A percentile compares a stretch with the other conserved stretches of the same genome.
These are phyloP conservation scores for Leishmania gerbilli DNA, from an alignment of 208 protist species.

Conservation along the genomic window DNA sequence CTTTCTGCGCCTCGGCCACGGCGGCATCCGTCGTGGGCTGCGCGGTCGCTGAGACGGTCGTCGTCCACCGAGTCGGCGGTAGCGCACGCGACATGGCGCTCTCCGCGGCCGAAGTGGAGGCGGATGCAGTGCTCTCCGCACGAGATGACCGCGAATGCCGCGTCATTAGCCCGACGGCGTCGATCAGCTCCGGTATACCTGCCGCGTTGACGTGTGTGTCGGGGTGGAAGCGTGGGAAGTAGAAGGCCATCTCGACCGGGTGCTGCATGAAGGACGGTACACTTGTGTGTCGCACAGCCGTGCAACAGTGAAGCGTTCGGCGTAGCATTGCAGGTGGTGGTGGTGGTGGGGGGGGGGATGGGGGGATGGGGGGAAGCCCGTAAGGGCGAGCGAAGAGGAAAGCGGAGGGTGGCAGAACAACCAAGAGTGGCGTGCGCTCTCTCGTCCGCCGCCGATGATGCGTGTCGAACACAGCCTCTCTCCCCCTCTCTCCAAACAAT, in stretches of 20 bases:
- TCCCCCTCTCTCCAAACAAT: no score
- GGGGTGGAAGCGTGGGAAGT: slow-evolving; percentile 83
- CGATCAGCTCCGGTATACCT: slow-evolving; percentile 75
- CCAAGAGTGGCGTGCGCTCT: no score
- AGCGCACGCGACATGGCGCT: slow-evolving; percentile 1
- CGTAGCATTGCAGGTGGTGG: slow-evolving; percentile 43
- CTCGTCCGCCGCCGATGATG: neutral
- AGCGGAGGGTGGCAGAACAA: neutral
- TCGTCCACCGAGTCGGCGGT: slow-evolving; percentile 36
- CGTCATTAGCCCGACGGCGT: slow-evolving; percentile 63
- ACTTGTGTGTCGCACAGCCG: slow-evolving; percentile 49
- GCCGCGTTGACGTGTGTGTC: slow-evolving; percentile 50
- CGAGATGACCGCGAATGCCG: slow-evolving; percentile 8
- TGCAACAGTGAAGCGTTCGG: slow-evolving; percentile 23
- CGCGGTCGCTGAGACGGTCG: slow-evolving; percentile 21
- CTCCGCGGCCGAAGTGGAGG: slow-evolving; percentile 5
- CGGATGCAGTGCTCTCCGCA: neutral
- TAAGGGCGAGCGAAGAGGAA: neutral
- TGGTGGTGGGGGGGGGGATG: neutral
- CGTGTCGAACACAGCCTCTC: neutral
- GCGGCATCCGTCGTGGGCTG: slow-evolving; percentile 21
- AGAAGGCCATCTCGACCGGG: slow-evolving; percentile 82
- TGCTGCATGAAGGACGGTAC: slow-evolving; percentile 61
- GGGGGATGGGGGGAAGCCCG: neutral
- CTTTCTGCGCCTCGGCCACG: slow-evolving; percentile 35